A percentile compares a stretch with the other conserved stretches of the same genome.
These are phyloP conservation scores for Cercophora sp. DNA, from an alignment of 495 filamentous ascomycete genomes.

Conservation along the genomic window DNA sequence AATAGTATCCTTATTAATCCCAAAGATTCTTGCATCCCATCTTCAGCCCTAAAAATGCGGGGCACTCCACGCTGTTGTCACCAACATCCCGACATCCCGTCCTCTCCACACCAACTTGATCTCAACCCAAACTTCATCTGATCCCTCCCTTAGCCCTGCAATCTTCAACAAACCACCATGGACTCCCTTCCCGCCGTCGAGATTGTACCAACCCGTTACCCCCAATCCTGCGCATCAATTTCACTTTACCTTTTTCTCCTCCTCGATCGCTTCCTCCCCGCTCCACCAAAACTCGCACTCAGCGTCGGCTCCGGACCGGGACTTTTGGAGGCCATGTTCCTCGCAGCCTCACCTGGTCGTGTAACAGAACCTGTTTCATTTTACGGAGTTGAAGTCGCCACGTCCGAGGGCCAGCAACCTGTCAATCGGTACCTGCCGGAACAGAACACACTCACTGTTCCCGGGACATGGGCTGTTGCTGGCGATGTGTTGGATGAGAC, in stretches of 20 bases:
- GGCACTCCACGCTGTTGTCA: too few relatives aligned
- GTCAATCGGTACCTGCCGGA: conserved; percentile 23
- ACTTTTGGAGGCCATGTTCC: conserved; percentile 23
- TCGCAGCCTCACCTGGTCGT: conserved; percentile 12
- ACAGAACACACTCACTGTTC: conserved; percentile 4
- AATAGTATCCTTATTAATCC: too few relatives aligned
- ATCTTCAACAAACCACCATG: too few relatives aligned
- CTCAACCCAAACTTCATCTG: too few relatives aligned
- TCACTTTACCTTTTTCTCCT: conserved; percentile 20
- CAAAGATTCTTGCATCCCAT: too few relatives aligned
- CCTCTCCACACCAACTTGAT: too few relatives aligned
- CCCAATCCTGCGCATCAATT: conserved; percentile 21
- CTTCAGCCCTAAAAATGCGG: too few relatives aligned
- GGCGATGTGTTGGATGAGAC: not conserved
- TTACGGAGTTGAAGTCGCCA: conserved; percentile 20
- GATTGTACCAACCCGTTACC: conserved; percentile 18
- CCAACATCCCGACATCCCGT: too few relatives aligned
- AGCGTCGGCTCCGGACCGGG: conserved; percentile 26
- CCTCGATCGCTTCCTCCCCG: conserved; percentile 18
- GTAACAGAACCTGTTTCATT: not conserved
- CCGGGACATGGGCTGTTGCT: conserved; percentile 22
- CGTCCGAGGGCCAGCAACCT: not conserved
- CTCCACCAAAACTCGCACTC: conserved; percentile 13
- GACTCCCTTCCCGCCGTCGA: too few relatives aligned
- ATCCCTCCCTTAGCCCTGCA: too few relatives aligned